Evolutionary conservation across 306 rosid genomes (phyloP).

Genomic region (Citrullus mucosospermus): DNA sequence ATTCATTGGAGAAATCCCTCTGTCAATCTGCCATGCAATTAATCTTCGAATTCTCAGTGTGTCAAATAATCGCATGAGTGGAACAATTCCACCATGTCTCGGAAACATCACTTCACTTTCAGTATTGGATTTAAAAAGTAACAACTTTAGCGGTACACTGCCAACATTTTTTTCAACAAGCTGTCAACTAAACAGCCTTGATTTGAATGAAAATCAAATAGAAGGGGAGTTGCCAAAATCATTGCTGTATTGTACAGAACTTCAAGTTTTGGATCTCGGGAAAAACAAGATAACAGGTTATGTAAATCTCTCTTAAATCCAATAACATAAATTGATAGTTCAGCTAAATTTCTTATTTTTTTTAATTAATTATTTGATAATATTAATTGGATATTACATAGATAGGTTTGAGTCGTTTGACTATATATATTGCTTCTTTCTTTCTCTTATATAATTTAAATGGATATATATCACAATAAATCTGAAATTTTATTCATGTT

Average conservation of each 20-base stretch:
- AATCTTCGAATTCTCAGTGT: neutral
- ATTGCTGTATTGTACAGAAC: neutral
- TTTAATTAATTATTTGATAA: too few species aligned
- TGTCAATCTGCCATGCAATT: neutral
- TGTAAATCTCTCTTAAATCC: too few species aligned
- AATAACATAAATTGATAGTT: too few species aligned
- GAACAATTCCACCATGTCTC: constrained; percentile 17
- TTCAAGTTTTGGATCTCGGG: constrained; percentile 30
- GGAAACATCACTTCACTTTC: neutral
- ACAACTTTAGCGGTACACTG: constrained; percentile 17
- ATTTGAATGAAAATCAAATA: constrained; percentile 17
- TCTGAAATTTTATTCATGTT: too few species aligned
- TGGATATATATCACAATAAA: too few species aligned
- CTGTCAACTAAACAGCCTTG: neutral
- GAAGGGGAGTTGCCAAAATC: constrained; percentile 19
- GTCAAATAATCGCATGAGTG: constrained; percentile 5
- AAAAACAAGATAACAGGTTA: constrained; percentile 16
- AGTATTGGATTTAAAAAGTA: constrained; percentile 16
- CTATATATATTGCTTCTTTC: too few species aligned
- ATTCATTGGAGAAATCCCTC: constrained; percentile 11
- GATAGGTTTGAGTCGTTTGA: too few species aligned
- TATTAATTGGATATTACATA: too few species aligned
- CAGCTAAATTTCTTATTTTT: too few species aligned
- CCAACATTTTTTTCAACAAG: neutral
- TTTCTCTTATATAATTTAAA: too few species aligned